Conservation (phyloP, 768 basidiomycete species). For the Trametes cingulata region DNA sequence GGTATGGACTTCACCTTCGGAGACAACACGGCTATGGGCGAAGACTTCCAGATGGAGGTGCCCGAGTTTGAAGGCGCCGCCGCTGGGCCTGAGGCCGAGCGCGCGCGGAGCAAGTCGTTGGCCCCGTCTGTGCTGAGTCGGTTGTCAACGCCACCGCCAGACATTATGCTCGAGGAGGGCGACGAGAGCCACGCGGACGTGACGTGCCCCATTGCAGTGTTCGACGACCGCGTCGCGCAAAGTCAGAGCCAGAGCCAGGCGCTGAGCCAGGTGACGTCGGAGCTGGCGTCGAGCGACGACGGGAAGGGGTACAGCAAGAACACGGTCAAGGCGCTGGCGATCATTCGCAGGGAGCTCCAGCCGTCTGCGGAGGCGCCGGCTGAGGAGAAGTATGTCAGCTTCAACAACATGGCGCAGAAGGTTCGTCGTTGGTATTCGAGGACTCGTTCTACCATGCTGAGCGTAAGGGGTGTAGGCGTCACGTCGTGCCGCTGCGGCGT, state of each 20-base stretch:
- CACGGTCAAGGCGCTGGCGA: conserved; percentile 77
- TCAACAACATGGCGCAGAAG: conserved; percentile 77
- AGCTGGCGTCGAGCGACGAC: conserved; percentile 46
- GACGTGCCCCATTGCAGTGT: conserved; percentile 77
- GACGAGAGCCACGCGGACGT: conserved; percentile 70
- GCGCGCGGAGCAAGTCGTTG: conserved; percentile 46
- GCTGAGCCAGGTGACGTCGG: conserved; percentile 25
- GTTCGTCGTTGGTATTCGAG: conserved; percentile 36
- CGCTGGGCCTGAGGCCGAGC: conserved; percentile 36
- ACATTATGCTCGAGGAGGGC: conserved; percentile 52
- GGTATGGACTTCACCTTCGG: conserved; percentile 59
- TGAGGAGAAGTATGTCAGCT: conserved; percentile 69
- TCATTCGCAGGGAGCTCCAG: conserved; percentile 73
- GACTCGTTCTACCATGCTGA: not conserved
- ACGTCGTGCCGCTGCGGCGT: conserved; percentile 88
- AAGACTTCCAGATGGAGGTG: conserved; percentile 75
- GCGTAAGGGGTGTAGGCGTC: conserved; percentile 59
- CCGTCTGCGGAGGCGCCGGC: conserved; percentile 48
- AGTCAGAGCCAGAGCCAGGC: conserved; percentile 53
- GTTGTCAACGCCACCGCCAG: conserved; percentile 66
- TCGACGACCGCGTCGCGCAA: conserved; percentile 60
- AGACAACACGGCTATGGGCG: conserved; percentile 50
- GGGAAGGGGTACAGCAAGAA: conserved; percentile 85
- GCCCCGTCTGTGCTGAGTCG: conserved; percentile 58
- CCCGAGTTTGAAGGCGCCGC: conserved; percentile 48